phyloP scores from a whole-genome alignment of 176 grass and related monocot genomes.

The Cenchrus purpureus region DNA sequence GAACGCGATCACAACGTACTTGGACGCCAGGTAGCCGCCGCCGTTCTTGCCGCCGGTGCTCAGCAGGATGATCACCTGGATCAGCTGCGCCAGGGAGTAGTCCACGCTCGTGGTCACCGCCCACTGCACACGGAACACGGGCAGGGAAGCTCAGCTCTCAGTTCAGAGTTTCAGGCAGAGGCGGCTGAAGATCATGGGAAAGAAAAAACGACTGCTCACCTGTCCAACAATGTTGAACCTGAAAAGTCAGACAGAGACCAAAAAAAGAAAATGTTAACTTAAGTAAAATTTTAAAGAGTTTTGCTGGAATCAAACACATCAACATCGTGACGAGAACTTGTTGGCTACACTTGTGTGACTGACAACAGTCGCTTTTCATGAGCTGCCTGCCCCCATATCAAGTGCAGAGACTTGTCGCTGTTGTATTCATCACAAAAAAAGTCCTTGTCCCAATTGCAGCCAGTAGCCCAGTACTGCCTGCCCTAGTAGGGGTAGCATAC shows the following conservation, averaged over 20 bases:
- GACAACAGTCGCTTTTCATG: neutral
- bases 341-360: neutral
- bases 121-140: conserved; percentile 61
- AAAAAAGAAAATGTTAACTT: neutral
- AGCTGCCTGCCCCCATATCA: neutral
- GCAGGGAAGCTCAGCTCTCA: neutral
- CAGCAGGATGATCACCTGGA: conserved; percentile 94
- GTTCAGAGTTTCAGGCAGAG: neutral
- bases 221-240: conserved; percentile 98
- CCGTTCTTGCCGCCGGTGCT: conserved; percentile 76
- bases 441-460: conserved; percentile 9
- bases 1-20: conserved; percentile 84
- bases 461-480: too few relatives aligned
- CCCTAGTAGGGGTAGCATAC: too few relatives aligned
- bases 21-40: conserved; percentile 86
- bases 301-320: neutral
- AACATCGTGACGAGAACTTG: neutral
- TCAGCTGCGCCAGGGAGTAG: conserved; percentile 84
- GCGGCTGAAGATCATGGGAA: neutral
- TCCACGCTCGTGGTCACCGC: conserved; percentile 91
- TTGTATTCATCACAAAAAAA: conserved; percentile 1
- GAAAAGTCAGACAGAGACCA: conserved; percentile 38
- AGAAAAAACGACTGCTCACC: conserved; percentile 47
- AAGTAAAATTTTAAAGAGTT: neutral
- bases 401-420: neutral